Percentiles rank a stretch among this genome's conserved stretches.
phyloP scores from a whole-genome alignment of 1,139 yeast species.

The Blastobotrys serpentis region DNA sequence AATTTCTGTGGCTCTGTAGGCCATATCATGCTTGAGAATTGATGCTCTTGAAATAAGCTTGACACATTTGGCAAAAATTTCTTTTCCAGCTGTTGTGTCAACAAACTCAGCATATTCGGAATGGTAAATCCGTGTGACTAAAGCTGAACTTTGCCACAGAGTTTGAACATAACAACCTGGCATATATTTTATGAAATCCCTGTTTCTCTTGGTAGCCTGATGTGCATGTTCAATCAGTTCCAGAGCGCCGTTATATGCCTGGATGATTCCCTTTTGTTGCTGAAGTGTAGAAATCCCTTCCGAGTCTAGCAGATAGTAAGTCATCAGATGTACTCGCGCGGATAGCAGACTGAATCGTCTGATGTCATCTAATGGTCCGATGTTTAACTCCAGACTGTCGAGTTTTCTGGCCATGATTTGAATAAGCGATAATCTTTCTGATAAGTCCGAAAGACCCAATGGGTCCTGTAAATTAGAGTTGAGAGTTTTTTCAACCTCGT shows the following conservation, averaged over 20 bases:
- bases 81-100: slow-evolving; percentile 71
- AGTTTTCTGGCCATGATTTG: slow-evolving; percentile 68
- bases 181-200: slow-evolving; percentile 66
- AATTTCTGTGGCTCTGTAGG: slow-evolving; percentile 88
- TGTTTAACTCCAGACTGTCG: slow-evolving; percentile 66
- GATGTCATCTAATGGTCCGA: slow-evolving; percentile 54
- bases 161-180: slow-evolving; percentile 81
- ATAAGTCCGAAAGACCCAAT: slow-evolving; percentile 58
- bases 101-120: slow-evolving; percentile 66
- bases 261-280: slow-evolving; percentile 69
- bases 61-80: slow-evolving; percentile 67
- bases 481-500: slow-evolving; percentile 75
- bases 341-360: slow-evolving; percentile 67
- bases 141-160: slow-evolving; percentile 89
- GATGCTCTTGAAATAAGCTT: slow-evolving; percentile 74
- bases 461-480: slow-evolving; percentile 71
- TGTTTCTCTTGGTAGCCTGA: slow-evolving; percentile 57
- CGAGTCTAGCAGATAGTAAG: slow-evolving; percentile 76
- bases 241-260: slow-evolving; percentile 76
- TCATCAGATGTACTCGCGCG: slow-evolving; percentile 73
- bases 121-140: slow-evolving; percentile 74
- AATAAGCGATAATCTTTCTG: slow-evolving; percentile 71
- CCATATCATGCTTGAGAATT: slow-evolving; percentile 85
- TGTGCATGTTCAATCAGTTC: slow-evolving; percentile 67
- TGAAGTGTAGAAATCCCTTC: slow-evolving; percentile 53